Evolutionary conservation across 2,329 filamentous ascomycete genomes (phyloP), one percentile per base, ranked within the genome.

Genomic region (Myriosclerotinia curreyana): DNA sequence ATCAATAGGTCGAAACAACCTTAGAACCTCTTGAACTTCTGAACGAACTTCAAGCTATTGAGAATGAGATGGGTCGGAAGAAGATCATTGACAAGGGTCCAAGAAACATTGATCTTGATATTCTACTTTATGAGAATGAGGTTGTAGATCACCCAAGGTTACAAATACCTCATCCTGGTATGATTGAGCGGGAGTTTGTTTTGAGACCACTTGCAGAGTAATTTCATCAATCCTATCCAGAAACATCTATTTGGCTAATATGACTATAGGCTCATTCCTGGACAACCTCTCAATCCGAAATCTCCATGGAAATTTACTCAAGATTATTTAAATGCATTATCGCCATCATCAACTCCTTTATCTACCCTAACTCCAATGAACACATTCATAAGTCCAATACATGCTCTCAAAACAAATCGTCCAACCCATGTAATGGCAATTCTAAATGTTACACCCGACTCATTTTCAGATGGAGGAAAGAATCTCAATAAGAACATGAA

Each of bases 31-130:
- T 94, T 51, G 82, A 86, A 51, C 82, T 99, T 22, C 79, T 99
- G 34, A 87, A 96, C 73, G 79, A 85, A 65, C 83, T 99, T 1
- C 94, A 99, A 74, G 82, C 83, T 40, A 94, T 99, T 70, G 95
- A 99, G 75, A 86, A 84, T 55, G 79, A 80, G 0, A 84, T 97
- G 73, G 93, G 93, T 0, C 84, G 95, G 64, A 84, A 86, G 67
- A 97, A 97, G 76, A 71, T 91, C 51, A 85, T 98, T 50, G 92
- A 97, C 72, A 99, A 99, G 75, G 95, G 95, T 0, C 95, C 95
- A 1, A 85, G 95, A 36, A 96, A 92, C 73, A 96, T 99, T 67
- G 95, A 99, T 73, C 81, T 99, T 17, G 95, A 99, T 73, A 92
- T 99, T 54, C 79, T 98, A 22, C 80, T 97, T 1, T 97, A 96